Evolutionary conservation across 2,329 filamentous ascomycete species (phyloP).

Genomic region (Neofusicoccum umdonicola): DNA sequence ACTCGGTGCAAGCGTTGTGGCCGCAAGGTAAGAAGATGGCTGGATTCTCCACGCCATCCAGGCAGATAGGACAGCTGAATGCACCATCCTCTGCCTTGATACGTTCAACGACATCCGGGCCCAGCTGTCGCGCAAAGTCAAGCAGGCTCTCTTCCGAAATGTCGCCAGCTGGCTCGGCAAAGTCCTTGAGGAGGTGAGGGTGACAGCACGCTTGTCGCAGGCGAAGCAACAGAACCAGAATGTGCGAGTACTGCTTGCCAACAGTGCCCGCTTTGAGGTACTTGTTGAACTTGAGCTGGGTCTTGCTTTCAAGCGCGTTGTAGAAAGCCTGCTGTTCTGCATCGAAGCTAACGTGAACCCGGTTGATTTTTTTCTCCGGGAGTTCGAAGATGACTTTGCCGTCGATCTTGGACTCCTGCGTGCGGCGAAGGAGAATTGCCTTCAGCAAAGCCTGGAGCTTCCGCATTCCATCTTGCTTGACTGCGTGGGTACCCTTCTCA

Average conservation of each 20-base stretch:
- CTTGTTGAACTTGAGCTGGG: constrained; percentile 71
- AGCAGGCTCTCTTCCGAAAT: constrained; percentile 53
- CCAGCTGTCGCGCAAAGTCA: constrained; percentile 61
- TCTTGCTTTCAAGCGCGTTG: constrained; percentile 61
- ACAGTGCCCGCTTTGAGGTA: constrained; percentile 69
- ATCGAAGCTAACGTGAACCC: constrained; percentile 63
- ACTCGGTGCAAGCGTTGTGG: constrained; percentile 75
- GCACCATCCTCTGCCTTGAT: constrained; percentile 55
- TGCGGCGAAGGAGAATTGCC: constrained; percentile 77
- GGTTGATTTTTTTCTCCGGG: constrained; percentile 62
- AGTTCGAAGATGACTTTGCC: constrained; percentile 72
- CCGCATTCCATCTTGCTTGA: constrained; percentile 55
- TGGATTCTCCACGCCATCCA: constrained; percentile 71
- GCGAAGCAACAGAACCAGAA: constrained; percentile 75
- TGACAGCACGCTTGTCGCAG: constrained; percentile 81
- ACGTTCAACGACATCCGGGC: constrained; percentile 61
- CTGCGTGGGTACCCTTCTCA: constrained; percentile 22
- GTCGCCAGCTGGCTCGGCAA: constrained; percentile 30
- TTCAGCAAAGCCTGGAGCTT: constrained; percentile 74
- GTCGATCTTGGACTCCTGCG: constrained; percentile 75
- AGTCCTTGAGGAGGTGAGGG: constrained; percentile 67
- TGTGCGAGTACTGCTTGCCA: constrained; percentile 71
- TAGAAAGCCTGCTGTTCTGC: constrained; percentile 67
- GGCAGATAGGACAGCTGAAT: constrained; percentile 81
- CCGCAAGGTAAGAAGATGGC: constrained; percentile 80